Conservation (phyloP, 352 stramenopile species). For the Globisporangium canariense region DNA sequence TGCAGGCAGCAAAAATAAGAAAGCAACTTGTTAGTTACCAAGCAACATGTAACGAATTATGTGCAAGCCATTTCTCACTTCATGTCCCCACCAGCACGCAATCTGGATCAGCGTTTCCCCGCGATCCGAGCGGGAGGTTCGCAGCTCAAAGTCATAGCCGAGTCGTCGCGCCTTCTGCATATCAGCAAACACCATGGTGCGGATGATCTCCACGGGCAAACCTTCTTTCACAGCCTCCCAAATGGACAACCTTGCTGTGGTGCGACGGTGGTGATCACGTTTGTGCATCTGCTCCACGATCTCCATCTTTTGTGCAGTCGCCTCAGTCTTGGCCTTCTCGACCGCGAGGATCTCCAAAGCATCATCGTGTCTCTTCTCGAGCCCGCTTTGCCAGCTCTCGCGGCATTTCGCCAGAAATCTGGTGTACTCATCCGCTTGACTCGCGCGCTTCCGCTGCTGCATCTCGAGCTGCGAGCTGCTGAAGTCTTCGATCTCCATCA, state of each 20-base stretch:
- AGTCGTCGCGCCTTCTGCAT: slow-evolving; percentile 61
- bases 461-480: slow-evolving; percentile 22
- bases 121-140: slow-evolving; percentile 40
- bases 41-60: background rate
- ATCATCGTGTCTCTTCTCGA: slow-evolving; percentile 35
- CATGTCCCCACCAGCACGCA: slow-evolving; percentile 67
- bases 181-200: slow-evolving; percentile 49
- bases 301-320: slow-evolving; percentile 11
- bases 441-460: slow-evolving; percentile 12
- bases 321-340: slow-evolving; percentile 15
- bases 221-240: slow-evolving; percentile 68
- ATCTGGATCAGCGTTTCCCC: slow-evolving; percentile 66
- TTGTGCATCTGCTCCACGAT: slow-evolving; percentile 19
- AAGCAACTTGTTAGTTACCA: background rate
- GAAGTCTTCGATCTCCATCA: slow-evolving; percentile 43
- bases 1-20: slow-evolving; percentile 12
- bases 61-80: slow-evolving; percentile 15
- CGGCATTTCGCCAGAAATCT: slow-evolving; percentile 31
- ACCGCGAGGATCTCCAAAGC: background rate
- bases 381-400: slow-evolving; percentile 38
- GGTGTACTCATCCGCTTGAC: slow-evolving; percentile 24
- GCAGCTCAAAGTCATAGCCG: slow-evolving; percentile 54
- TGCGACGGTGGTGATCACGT: slow-evolving; percentile 22
- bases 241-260: slow-evolving; percentile 49
- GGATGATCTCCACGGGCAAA: slow-evolving; percentile 39